Evolutionary conservation across 441 rosid species (phyloP).

Genomic region (Pelargonium australe): DNA sequence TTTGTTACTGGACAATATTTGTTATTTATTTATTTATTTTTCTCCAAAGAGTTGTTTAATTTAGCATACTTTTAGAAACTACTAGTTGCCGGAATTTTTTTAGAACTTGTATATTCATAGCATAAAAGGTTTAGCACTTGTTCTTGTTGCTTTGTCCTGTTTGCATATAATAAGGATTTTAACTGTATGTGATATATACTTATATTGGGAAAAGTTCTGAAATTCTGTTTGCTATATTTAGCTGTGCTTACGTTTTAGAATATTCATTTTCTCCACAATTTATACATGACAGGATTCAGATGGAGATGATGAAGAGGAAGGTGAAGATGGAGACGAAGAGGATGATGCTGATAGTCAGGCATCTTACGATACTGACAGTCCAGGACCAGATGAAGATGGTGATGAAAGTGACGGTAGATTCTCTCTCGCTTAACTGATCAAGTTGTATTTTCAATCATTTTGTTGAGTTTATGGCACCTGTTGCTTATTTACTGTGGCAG

Average conservation of each 20-base stretch:
- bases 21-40: no score
- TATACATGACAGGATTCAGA: conserved; percentile 38
- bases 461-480: background rate
- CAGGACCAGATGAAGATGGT: conserved; percentile 35
- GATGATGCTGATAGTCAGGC: conserved; percentile 29
- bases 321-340: conserved; percentile 31
- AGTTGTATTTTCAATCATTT: background rate
- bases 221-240: background rate
- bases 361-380: conserved; percentile 38
- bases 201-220: background rate
- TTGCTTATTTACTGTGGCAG: background rate
- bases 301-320: conserved; percentile 38
- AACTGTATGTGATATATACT: background rate
- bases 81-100: no score
- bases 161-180: background rate
- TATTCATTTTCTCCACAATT: conserved; percentile 14
- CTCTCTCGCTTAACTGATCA: background rate
- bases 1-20: no score
- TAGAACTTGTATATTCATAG: no score
- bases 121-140: background rate
- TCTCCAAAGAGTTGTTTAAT: no score
- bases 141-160: background rate
- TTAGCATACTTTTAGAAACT: no score
- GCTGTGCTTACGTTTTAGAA: background rate
- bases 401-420: conserved; percentile 40